Evolutionary conservation across 371 early-diverging fungal species (phyloP).

Genomic region (Haplosporangium sp.): DNA sequence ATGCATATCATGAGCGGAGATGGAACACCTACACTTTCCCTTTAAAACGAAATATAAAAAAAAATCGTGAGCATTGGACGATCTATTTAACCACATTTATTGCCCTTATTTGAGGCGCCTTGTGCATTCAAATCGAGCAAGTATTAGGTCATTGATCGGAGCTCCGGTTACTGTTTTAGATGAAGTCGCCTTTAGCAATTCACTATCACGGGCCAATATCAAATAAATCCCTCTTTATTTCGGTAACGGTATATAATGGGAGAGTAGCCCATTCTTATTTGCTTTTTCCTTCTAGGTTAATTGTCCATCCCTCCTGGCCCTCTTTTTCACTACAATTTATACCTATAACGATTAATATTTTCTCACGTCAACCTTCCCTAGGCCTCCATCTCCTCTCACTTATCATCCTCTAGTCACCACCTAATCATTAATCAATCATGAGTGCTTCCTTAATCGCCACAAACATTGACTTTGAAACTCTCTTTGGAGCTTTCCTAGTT

Average conservation of each 20-base stretch:
- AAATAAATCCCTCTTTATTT: not conserved
- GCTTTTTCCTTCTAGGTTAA: not conserved
- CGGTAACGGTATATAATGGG: not conserved
- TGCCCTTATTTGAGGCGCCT: not conserved
- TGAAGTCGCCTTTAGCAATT: conserved; percentile 3
- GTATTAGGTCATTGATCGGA: conserved; percentile 10
- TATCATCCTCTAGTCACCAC: not conserved
- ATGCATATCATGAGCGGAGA: conserved; percentile 17
- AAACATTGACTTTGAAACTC: conserved; percentile 14
- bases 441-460: conserved; percentile 46
- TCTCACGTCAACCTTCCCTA: not conserved
- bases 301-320: not conserved
- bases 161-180: not conserved
- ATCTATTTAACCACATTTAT: no score
- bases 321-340: not conserved
- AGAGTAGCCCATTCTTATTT: not conserved
- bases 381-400: not conserved
- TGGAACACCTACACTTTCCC: not conserved
- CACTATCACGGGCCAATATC: not conserved
- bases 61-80: not conserved
- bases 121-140: not conserved
- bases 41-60: not conserved
- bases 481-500: conserved; percentile 49
- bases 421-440: conserved; percentile 15
- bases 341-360: not conserved